These are phyloP conservation scores for Crassisporium funariophilum DNA, from an alignment of 768 basidiomycete species.

Conservation along the genomic window DNA sequence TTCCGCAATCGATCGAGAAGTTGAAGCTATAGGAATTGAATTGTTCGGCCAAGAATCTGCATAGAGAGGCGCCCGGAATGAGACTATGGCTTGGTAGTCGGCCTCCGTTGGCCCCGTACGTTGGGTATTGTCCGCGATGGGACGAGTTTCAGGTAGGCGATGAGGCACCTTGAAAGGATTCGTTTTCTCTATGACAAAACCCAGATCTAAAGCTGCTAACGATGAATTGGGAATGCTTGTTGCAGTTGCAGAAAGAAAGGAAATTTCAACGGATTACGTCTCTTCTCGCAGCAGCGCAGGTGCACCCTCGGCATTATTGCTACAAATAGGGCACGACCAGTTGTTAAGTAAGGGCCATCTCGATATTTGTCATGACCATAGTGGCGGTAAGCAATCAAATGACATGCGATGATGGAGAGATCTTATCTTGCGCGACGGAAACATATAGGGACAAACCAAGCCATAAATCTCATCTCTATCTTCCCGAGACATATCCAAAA, in stretches of 20 bases:
- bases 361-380: too few species aligned
- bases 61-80: conserved; percentile 50
- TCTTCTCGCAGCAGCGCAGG: too few species aligned
- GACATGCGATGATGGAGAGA: conserved; percentile 6
- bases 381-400: conserved; percentile 12
- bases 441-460: conserved; percentile 27
- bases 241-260: too few species aligned
- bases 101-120: conserved; percentile 55
- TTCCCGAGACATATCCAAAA: conserved; percentile 38
- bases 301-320: too few species aligned
- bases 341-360: too few species aligned
- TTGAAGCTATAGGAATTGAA: conserved; percentile 2
- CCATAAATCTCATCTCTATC: conserved; percentile 40
- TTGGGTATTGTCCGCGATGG: conserved; percentile 43
- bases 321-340: too few species aligned
- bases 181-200: conserved; percentile 53
- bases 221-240: conserved; percentile 17
- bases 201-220: conserved; percentile 52
- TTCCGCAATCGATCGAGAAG: conserved; percentile 19
- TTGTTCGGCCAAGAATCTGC: conserved; percentile 30
- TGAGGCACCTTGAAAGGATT: conserved; percentile 44
- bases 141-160: conserved; percentile 53
- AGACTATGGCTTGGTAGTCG: conserved; percentile 47
- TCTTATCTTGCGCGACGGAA: conserved; percentile 19
- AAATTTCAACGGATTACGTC: too few species aligned